Percentiles rank a stretch among this genome's conserved stretches.
phyloP scores from a whole-genome alignment of 352 stramenopile species.

The Phytophthora macrochlamydospora region DNA sequence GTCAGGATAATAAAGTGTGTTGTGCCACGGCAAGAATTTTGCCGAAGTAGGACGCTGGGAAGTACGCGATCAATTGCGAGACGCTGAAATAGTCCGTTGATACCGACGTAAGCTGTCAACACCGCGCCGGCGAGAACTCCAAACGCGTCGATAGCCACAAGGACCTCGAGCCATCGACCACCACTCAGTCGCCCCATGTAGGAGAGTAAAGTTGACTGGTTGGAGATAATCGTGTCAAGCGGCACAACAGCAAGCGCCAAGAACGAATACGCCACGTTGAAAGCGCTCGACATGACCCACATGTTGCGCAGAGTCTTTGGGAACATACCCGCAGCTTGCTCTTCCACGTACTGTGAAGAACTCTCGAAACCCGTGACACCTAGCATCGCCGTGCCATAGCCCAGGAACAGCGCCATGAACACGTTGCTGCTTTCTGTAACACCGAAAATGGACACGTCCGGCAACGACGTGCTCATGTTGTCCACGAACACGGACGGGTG shows the following conservation, averaged over 20 bases:
- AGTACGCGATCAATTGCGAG: conserved; percentile 84
- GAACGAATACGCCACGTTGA: conserved; percentile 79
- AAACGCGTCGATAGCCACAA: conserved; percentile 85
- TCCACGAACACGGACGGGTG: conserved; percentile 66
- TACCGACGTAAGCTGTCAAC: conserved; percentile 85
- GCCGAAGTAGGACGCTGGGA: conserved; percentile 55
- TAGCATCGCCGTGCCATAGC: conserved; percentile 80
- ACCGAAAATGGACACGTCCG: conserved; percentile 59
- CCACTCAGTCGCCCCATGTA: conserved; percentile 56
- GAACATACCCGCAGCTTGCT: conserved; percentile 84
- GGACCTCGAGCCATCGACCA: conserved; percentile 41
- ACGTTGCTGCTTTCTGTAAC: conserved; percentile 41
- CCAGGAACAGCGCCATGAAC: conserved; percentile 67
- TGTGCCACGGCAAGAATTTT: conserved; percentile 74
- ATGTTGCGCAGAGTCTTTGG: conserved; percentile 76
- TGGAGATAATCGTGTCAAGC: conserved; percentile 65
- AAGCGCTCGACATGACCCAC: conserved; percentile 80
- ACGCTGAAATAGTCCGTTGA: conserved; percentile 76
- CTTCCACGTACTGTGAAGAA: conserved; percentile 89
- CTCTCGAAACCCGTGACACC: conserved; percentile 91
- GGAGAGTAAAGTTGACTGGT: conserved; percentile 75
- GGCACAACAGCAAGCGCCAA: conserved; percentile 77
- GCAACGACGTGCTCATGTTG: conserved; percentile 71
- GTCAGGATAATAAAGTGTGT: conserved; percentile 85
- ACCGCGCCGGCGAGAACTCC: conserved; percentile 88